phyloP scores from a whole-genome alignment of 2,329 filamentous ascomycete species.

The Acarospora socialis region DNA sequence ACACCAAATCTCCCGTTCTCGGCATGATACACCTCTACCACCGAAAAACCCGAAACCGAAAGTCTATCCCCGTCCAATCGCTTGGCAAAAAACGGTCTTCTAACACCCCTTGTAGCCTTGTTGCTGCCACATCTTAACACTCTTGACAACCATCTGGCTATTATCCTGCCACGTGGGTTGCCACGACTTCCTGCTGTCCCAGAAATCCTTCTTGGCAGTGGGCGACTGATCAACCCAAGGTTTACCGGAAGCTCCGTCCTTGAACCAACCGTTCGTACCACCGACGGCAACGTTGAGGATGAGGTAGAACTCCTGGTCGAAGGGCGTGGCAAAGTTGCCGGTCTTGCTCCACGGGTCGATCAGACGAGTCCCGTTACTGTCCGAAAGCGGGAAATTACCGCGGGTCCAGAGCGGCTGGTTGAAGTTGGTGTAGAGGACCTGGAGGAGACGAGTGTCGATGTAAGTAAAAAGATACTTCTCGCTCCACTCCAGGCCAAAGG shows the following conservation, averaged over 20 bases:
- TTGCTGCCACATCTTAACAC: slow-evolving; percentile 58
- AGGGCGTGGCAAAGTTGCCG: slow-evolving; percentile 50
- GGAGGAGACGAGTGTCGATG: slow-evolving; percentile 63
- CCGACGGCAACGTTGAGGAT: slow-evolving; percentile 65
- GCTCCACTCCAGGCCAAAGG: slow-evolving; percentile 72
- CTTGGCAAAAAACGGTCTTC: too few species aligned
- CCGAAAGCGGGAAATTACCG: slow-evolving; percentile 50
- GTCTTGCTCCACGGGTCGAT: slow-evolving; percentile 50
- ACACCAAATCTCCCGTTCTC: too few species aligned
- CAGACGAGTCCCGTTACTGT: slow-evolving; percentile 51
- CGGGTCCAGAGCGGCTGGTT: slow-evolving; percentile 52
- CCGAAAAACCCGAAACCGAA: too few species aligned
- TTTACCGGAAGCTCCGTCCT: slow-evolving; percentile 56
- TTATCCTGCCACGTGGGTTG: slow-evolving; percentile 51
- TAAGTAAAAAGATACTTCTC: slow-evolving; percentile 82
- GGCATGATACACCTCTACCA: too few species aligned
- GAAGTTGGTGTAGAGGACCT: slow-evolving; percentile 69
- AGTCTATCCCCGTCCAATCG: too few species aligned
- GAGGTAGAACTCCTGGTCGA: slow-evolving; percentile 63
- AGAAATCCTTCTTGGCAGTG: slow-evolving; percentile 62
- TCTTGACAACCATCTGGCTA: slow-evolving; percentile 51
- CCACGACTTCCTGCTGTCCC: slow-evolving; percentile 53
- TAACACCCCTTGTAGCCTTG: slow-evolving; percentile 33
- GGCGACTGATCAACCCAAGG: slow-evolving; percentile 61
- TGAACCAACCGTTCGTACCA: slow-evolving; percentile 71